Evolutionary conservation across 2,329 filamentous ascomycete species (phyloP).

Genomic region (Colletotrichum sp.): DNA sequence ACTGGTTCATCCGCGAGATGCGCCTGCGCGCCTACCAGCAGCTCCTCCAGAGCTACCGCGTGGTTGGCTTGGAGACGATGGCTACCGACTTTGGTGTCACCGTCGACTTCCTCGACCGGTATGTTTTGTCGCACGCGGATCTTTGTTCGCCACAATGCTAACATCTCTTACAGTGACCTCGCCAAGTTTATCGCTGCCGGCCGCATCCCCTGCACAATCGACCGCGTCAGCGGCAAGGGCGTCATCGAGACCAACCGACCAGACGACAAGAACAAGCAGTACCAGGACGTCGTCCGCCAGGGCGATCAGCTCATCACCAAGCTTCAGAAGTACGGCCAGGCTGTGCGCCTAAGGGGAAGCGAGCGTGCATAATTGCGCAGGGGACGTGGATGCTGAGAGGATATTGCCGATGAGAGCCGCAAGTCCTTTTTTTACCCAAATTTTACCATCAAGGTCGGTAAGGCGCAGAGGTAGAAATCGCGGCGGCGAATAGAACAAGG

Average conservation of each 20-base stretch:
- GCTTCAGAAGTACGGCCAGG: conserved; percentile 98
- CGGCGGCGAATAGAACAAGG: conserved; percentile 8
- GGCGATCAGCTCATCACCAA: conserved; percentile 98
- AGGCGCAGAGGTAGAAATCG: conserved; percentile 4
- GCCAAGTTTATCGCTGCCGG: conserved; percentile 96
- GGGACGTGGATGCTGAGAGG: not conserved
- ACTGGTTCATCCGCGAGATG: conserved; percentile 99
- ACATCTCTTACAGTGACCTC: conserved; percentile 69
- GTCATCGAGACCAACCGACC: conserved; percentile 98
- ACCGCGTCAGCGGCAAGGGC: conserved; percentile 93
- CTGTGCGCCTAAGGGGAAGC: conserved; percentile 90
- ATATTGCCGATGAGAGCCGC: not conserved
- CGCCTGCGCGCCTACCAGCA: conserved; percentile 95
- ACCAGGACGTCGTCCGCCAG: conserved; percentile 96
- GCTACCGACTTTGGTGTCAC: conserved; percentile 96
- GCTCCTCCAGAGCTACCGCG: conserved; percentile 94
- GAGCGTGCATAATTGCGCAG: conserved; percentile 73
- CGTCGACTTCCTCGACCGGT: conserved; percentile 95
- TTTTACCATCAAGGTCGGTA: not conserved
- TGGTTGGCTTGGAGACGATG: conserved; percentile 97
- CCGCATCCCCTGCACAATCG: conserved; percentile 95
- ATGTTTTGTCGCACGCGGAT: conserved; percentile 39
- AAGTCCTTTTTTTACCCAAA: not conserved
- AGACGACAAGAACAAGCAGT: conserved; percentile 99
- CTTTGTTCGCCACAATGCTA: not conserved